Evolutionary conservation across 345 rosid genomes (phyloP).

Genomic region (Hibiscus tridactylites): DNA sequence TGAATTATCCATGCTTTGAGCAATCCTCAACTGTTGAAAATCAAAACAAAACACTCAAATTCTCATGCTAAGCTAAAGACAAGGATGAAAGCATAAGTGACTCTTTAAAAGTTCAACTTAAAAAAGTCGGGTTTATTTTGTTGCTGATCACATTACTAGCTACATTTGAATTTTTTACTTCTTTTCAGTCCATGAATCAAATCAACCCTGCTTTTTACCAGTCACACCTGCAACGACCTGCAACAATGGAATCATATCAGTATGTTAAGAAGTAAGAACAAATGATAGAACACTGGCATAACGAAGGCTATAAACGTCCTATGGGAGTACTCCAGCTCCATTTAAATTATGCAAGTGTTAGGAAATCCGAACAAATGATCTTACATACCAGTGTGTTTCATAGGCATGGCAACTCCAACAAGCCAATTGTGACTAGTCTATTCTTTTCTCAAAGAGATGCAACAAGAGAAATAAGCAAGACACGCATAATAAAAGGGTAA

Average conservation of each 20-base stretch:
- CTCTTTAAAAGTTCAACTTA: not conserved
- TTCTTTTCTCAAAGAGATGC: not conserved
- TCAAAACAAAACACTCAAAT: slow-evolving; percentile 2
- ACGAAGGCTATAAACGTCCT: not conserved
- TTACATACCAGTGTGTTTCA: not conserved
- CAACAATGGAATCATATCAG: slow-evolving; percentile 13
- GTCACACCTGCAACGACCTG: slow-evolving; percentile 86
- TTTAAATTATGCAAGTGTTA: not conserved
- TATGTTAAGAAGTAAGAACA: not conserved
- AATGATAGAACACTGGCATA: not conserved
- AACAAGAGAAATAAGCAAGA: not conserved
- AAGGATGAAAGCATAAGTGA: not conserved
- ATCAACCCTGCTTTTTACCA: slow-evolving; percentile 54
- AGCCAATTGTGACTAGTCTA: not conserved
- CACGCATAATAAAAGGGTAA: not conserved
- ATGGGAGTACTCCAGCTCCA: not conserved
- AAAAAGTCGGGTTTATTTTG: slow-evolving; percentile 38
- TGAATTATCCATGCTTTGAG: not conserved
- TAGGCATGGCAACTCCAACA: not conserved
- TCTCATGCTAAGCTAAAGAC: slow-evolving; percentile 7
- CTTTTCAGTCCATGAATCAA: slow-evolving; percentile 4
- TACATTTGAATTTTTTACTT: slow-evolving; percentile 1
- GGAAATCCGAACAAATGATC: not conserved
- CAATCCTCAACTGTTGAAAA: not conserved
- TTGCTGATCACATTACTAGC: slow-evolving; percentile 4